phyloP scores from a whole-genome alignment of 2,329 filamentous ascomycete species.

The Dactylellina leptospora region DNA sequence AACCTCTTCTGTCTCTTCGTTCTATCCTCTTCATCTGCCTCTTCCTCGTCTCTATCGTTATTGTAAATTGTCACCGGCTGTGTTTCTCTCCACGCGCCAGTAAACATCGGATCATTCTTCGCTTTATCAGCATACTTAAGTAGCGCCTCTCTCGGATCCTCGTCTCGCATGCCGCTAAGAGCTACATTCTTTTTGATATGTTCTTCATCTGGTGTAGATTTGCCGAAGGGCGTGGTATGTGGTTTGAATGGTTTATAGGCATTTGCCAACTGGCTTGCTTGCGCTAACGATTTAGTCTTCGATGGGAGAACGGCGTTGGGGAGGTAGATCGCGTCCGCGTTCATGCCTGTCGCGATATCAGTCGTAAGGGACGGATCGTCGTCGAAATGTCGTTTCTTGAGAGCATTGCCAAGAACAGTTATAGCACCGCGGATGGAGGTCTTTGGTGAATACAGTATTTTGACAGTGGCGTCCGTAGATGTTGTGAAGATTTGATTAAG shows the following conservation, averaged over 20 bases:
- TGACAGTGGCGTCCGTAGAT: constrained; percentile 87
- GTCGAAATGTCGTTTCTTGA: constrained; percentile 94
- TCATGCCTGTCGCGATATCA: constrained; percentile 70
- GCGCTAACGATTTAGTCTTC: constrained; percentile 34
- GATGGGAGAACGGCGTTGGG: constrained; percentile 65
- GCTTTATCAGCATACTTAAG: constrained; percentile 94
- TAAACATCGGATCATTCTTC: constrained; percentile 92
- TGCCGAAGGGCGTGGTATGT: constrained; percentile 85
- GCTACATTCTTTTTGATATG: constrained; percentile 89
- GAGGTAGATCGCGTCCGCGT: constrained; percentile 80
- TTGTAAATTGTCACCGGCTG: constrained; percentile 93
- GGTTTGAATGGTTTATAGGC: constrained; percentile 75
- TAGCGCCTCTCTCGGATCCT: constrained; percentile 92
- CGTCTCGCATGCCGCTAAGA: constrained; percentile 89
- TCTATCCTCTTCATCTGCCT: constrained; percentile 71
- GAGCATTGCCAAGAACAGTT: constrained; percentile 88
- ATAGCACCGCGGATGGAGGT: constrained; percentile 82
- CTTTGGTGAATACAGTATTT: constrained; percentile 88
- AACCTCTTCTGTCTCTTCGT: constrained; percentile 61
- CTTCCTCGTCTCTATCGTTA: constrained; percentile 85
- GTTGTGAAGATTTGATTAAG: constrained; percentile 96
- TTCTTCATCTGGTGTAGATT: constrained; percentile 86
- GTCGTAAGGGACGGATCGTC: constrained; percentile 79
- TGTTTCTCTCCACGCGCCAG: constrained; percentile 88
- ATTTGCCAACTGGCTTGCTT: constrained; percentile 25